Base-by-base conservation (phyloP, 2,329 filamentous ascomycete species). In the Aureobasidium zeae region DNA sequence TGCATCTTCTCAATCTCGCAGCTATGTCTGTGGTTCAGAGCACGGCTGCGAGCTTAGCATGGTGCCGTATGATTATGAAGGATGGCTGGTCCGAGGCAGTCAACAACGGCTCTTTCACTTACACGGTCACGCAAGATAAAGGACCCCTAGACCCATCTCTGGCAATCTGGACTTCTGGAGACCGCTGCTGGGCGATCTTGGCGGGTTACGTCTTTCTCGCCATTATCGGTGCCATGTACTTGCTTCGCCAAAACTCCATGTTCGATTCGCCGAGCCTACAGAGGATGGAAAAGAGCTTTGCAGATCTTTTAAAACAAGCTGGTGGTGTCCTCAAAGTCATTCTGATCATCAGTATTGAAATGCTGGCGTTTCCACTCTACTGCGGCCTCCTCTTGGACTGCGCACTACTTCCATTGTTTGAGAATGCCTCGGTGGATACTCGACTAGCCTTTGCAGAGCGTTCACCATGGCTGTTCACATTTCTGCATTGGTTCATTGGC, bases 321-420 rank as follows among this genome's bases (percentile, higher is more conserved):
- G 93, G 91, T 30, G 91, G 93, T 11, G 89, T 98, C 8, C 79
- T 95, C 71, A 98, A 98, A 63, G 91, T 98, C 16, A 94, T 98
- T 38, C 68, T 96, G 48, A 96, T 98, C 56, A 98, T 98, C 52
- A 91, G 88, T 51, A 98, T 98, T 55, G 91, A 98, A 66, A 98
- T 98, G 91, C 79, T 98, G 25, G 79, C 88, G 5, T 98, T 98
- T 57, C 91, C 91, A 0, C 71, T 98, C 1, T 98, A 98, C 61
- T 98, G 91, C 56, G 91, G 91, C 4, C 71, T 94, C 25, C 74
- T 98, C 2, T 77, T 98, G 24, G 91, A 98, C 59, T 65, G 86
- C 33, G 91, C 91, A 4, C 71, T 96, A 37, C 71, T 98, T 12
- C 91, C 91, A 0, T 72, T 98, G 0, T 98, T 98, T 58, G 82